These are phyloP conservation scores for Thalassiosira hispida DNA, from an alignment of 352 stramenopile genomes.

Conservation along the genomic window DNA sequence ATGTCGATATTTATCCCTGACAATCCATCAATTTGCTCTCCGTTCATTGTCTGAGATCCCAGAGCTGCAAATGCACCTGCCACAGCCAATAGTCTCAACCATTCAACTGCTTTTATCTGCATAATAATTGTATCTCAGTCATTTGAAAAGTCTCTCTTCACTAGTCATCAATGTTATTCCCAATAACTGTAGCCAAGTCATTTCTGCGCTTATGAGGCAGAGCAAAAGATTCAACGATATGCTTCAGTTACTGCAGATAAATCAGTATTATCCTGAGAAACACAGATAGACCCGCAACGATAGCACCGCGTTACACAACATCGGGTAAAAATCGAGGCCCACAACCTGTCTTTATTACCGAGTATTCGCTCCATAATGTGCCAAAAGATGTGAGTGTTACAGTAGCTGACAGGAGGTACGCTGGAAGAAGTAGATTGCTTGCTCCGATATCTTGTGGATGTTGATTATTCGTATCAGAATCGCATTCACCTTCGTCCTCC, in stretches of 20 bases:
- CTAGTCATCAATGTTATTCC: neutral
- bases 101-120: conserved; percentile 48
- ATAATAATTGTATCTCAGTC: conserved; percentile 16
- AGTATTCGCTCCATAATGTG: conserved; percentile 59
- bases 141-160: neutral
- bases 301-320: conserved; percentile 60
- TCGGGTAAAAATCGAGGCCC: conserved; percentile 53
- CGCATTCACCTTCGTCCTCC: neutral
- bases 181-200: neutral
- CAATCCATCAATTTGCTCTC: conserved; percentile 59
- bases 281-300: conserved; percentile 41
- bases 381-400: conserved; percentile 30
- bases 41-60: conserved; percentile 39
- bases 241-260: conserved; percentile 4
- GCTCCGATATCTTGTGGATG: neutral
- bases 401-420: neutral
- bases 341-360: conserved; percentile 51
- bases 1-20: conserved; percentile 64
- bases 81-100: conserved; percentile 35
- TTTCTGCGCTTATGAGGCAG: neutral
- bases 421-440: neutral
- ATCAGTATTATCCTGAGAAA: conserved; percentile 60
- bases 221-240: too few relatives aligned
- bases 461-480: neutral
- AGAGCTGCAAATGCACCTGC: conserved; percentile 54